Evolutionary conservation across 768 basidiomycete genomes (phyloP), one percentile per base, ranked within the genome.

Genomic region (Russula sp.): DNA sequence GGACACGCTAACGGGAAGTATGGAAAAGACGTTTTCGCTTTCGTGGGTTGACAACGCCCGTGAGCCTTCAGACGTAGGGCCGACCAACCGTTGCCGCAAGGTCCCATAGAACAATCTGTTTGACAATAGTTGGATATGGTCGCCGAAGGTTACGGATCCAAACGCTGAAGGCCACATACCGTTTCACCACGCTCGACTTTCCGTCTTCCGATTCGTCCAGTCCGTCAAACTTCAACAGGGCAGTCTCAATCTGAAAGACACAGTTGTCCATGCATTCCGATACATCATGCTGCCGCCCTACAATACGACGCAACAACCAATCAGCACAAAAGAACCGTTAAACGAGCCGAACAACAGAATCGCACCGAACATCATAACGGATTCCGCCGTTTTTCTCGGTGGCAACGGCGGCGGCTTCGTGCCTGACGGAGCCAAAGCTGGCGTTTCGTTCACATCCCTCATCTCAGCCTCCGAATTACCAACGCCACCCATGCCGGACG

Each of bases 211-310:
- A 73, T 11, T 73, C 79, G 42, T 76, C 76, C 48, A 76, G 70
- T 10, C 79, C 83, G 57, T 84, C 84, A 65, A 94, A 89, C 70
- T 90, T 90, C 44, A 93, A 79, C 52, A 93, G 74, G 1, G 94
- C 94, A 5, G 92, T 89, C 75, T 99, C 97, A 57, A 98, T 94
- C 75, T 98, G 97, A 77, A 97, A 97, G 81, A 99, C 90, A 78
- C 95, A 95, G 71, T 98, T 98, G 75, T 98, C 96, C 89, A 98
- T 93, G 76, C 96, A 98, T 76, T 99, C 97, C 0, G 96, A 89
- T 14, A 98, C 95, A 73, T 99, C 97, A 71, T 99, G 96, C 71
- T 99, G 97, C 70, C 90, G 89, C 6, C 96, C 94, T 93, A 62
- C 44, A 40, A 9, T 14, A 34, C 24, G 24, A 26, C 13, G 44